A percentile compares a stretch with the other conserved stretches of the same genome.
phyloP scores from a whole-genome alignment of 768 basidiomycete genomes.

The Mycena maculata region DNA sequence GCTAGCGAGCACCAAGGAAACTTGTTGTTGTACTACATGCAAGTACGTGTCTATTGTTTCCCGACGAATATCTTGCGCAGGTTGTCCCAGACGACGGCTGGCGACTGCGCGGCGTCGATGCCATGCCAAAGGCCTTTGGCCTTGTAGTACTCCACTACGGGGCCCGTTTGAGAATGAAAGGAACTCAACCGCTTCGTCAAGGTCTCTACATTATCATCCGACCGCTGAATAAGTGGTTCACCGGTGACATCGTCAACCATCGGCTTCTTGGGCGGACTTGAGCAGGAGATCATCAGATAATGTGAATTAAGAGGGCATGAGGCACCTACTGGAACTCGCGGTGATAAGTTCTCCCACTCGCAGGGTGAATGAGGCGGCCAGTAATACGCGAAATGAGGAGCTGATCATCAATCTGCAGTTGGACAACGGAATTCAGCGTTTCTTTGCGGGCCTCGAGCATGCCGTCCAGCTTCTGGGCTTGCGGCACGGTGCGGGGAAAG shows the following conservation, averaged over 20 bases:
- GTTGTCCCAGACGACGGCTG: slow-evolving; percentile 91
- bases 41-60: slow-evolving; percentile 52
- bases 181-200: slow-evolving; percentile 87
- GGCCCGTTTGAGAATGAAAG: slow-evolving; percentile 95
- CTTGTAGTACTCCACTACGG: slow-evolving; percentile 97
- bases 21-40: slow-evolving; percentile 21
- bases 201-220: slow-evolving; percentile 97
- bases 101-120: slow-evolving; percentile 94
- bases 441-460: slow-evolving; percentile 90
- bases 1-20: slow-evolving; percentile 20
- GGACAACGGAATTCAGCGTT: slow-evolving; percentile 91
- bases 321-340: slow-evolving; percentile 87
- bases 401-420: slow-evolving; percentile 93
- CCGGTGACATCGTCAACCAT: slow-evolving; percentile 94
- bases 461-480: slow-evolving; percentile 93
- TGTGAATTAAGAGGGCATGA: neutral
- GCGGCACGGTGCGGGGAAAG: slow-evolving; percentile 98
- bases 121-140: slow-evolving; percentile 89
- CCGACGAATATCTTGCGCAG: slow-evolving; percentile 72
- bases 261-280: slow-evolving; percentile 96
- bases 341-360: slow-evolving; percentile 94
- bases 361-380: slow-evolving; percentile 91
- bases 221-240: slow-evolving; percentile 95
- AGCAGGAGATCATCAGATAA: slow-evolving; percentile 24
- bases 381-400: slow-evolving; percentile 98